Evolutionary conservation across 2,329 filamentous ascomycete species (phyloP), one percentile per base, ranked within the genome.

Genomic region (Calonectria henricotiae): DNA sequence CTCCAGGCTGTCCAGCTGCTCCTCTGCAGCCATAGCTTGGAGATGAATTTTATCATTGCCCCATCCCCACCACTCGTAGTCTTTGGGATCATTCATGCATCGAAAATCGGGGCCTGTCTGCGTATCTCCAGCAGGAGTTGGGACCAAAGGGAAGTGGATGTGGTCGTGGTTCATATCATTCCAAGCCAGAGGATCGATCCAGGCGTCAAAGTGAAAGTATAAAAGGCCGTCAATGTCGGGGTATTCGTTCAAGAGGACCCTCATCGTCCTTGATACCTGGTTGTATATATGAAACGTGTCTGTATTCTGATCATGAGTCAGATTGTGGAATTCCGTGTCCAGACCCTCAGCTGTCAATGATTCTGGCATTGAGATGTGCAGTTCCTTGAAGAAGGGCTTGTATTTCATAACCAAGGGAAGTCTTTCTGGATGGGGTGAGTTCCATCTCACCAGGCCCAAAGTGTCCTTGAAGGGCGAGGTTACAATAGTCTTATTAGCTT

Each of bases 221-320:
- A 58, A 4, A 7, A 58, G 17, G 2, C 51, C 51, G 2, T 58
- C 51, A 39, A 58, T 17, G 9, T 58, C 32, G 11, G 51, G 51
- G 11, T 58, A 8, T 3, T 20, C 20, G 9, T 58, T 9, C 32
- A 58, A 58, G 2, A 58, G 2, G 17, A 58, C 32, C 13, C n/a
- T 25, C 51, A 58, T 58, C 12, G 51, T 58, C 0, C n/a, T 32
- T 23, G 51, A 30, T 7, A 58, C 51, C 20, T 58, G 51, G 12
- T 58, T 58, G 32, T 58, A 58, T n/a, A 58, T 58, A 17, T 58
- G 32, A n/a, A 39, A 39, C 3, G 51, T 58, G 9, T 58, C 51
- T 15, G 32, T 58, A 8, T 20, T 23, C 39, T 58, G 51, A 39
- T 58, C 51, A 17, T 58, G 32, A 4, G 51, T 58, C n/a, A 58